Conservation (phyloP, 768 basidiomycete species). For the Termitomyces sp. region DNA sequence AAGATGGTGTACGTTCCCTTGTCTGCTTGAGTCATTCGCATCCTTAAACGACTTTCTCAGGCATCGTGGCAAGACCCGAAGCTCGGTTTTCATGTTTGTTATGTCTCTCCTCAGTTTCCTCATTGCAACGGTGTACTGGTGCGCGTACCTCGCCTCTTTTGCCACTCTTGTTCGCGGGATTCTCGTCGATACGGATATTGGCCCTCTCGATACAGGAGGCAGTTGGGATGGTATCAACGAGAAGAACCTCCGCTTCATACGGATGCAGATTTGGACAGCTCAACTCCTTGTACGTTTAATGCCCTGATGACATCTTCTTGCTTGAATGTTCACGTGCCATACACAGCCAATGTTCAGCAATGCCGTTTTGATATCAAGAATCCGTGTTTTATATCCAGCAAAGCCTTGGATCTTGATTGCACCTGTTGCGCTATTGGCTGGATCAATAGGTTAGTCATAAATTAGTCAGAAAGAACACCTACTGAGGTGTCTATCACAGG, state of each 20-base stretch:
- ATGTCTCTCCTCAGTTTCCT: conserved; percentile 5
- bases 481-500: not conserved
- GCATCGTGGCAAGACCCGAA: conserved; percentile 4
- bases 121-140: conserved; percentile 12
- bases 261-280: conserved; percentile 12
- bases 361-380: conserved; percentile 6
- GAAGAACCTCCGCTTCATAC: conserved; percentile 8
- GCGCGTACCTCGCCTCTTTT: conserved; percentile 11
- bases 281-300: conserved; percentile 7
- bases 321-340: not conserved
- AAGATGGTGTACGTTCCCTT: conserved; percentile 8
- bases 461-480: not conserved
- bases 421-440: conserved; percentile 3
- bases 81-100: not conserved
- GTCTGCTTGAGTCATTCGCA: not conserved
- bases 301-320: not conserved
- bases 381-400: conserved; percentile 3
- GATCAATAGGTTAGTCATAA: conserved; percentile 5
- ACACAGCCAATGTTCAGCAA: conserved; percentile 12
- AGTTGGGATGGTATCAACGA: conserved; percentile 13
- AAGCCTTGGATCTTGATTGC: not conserved
- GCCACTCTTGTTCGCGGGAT: conserved; percentile 14
- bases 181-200: conserved; percentile 12
- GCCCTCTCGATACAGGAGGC: conserved; percentile 8
- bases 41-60: not conserved